Percentiles rank a stretch among this genome's conserved stretches.
Evolutionary conservation across 2,329 filamentous ascomycete species (phyloP).

Genomic region (Aspergillus candidus): DNA sequence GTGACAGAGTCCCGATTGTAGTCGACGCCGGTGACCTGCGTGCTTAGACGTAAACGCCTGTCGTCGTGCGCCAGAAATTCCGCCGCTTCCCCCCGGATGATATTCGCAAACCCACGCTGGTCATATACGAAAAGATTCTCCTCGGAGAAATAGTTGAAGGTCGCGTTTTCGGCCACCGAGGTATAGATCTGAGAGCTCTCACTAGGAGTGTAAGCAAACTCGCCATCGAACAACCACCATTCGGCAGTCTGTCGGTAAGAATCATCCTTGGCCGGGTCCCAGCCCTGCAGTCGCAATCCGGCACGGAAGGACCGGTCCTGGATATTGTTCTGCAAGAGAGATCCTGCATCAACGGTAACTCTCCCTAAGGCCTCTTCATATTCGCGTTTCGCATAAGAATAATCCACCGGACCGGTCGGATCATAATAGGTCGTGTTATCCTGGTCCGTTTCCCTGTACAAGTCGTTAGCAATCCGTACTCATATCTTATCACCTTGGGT

Average conservation of each 20-base stretch:
- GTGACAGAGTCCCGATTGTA: conserved; percentile 51
- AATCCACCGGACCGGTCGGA: no score
- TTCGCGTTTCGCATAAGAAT: no score
- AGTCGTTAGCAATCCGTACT: conserved; percentile 31
- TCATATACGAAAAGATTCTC: conserved; percentile 59
- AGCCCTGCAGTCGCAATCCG: no score
- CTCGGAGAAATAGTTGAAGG: conserved; percentile 56
- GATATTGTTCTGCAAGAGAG: no score
- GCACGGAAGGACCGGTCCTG: no score
- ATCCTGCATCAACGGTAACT: no score
- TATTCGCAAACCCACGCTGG: conserved; percentile 54
- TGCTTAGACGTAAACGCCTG: conserved; percentile 52
- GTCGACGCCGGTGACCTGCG: conserved; percentile 49
- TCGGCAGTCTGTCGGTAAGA: no score
- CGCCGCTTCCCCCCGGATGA: conserved; percentile 52
- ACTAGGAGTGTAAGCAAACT: conserved; percentile 53
- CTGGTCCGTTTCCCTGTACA: neutral
- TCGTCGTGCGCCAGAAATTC: conserved; percentile 51
- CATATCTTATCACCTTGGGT: conserved; percentile 29
- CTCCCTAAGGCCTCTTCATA: no score
- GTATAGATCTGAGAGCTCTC: conserved; percentile 52
- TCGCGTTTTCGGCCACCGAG: conserved; percentile 52
- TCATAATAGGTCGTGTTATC: neutral
- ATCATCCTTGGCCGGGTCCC: no score
- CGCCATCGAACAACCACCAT: conserved; percentile 31